Evolutionary conservation across 108 stramenopile species (phyloP).

Genomic region (Fragilaria crotonensis): DNA sequence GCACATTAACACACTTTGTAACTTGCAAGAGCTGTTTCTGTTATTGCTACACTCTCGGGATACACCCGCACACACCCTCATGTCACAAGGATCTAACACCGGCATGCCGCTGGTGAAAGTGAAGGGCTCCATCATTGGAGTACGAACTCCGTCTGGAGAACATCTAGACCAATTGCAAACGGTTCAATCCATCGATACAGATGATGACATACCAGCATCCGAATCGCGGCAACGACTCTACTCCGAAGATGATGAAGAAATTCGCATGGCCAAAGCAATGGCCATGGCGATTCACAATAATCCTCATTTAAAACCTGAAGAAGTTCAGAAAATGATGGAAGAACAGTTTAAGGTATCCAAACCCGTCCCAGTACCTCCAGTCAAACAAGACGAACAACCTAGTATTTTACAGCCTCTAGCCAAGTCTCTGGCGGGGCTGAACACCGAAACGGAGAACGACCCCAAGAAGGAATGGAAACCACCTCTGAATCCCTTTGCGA

Average conservation of each 20-base stretch:
- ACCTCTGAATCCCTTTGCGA: neutral
- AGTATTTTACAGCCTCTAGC: too few species aligned
- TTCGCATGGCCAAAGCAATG: conserved; percentile 56
- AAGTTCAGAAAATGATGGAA: conserved; percentile 31
- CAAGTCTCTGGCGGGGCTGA: neutral
- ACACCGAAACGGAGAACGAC: neutral
- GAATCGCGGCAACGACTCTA: conserved; percentile 1
- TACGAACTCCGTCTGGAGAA: neutral
- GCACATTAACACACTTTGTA: too few species aligned
- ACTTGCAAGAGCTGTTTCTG: too few species aligned
- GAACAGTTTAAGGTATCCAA: neutral
- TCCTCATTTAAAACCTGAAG: conserved; percentile 51
- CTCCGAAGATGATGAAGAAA: conserved; percentile 41
- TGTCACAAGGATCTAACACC: too few species aligned
- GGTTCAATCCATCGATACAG: neutral
- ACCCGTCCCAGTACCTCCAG: neutral
- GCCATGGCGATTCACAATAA: conserved; percentile 59
- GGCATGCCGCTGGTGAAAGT: neutral
- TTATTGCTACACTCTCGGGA: too few species aligned
- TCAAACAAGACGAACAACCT: neutral
- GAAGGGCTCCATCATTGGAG: neutral
- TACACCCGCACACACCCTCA: too few species aligned
- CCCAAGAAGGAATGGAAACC: neutral
- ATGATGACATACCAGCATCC: neutral
- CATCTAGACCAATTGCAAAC: neutral